Evolutionary conservation across 305 asterid species (phyloP).

Genomic region (Nicotiana rustica): DNA sequence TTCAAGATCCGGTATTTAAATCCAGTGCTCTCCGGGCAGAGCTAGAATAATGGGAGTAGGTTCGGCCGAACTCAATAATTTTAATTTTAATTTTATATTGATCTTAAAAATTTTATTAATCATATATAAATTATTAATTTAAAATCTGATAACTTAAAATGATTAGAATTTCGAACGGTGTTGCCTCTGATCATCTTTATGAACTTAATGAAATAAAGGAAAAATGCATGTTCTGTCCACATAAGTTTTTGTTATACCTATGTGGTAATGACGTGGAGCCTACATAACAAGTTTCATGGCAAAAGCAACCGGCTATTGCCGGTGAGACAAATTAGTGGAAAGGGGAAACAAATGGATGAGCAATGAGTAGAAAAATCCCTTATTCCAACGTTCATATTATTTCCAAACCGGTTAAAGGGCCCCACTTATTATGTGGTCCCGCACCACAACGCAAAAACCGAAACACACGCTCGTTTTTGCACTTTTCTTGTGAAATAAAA

Average conservation of each 20-base stretch:
- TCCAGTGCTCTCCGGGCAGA: too few species aligned
- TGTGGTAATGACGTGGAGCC: neutral
- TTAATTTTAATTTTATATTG: too few species aligned
- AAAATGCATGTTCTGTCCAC: too few species aligned
- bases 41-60: too few species aligned
- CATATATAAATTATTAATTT: too few species aligned
- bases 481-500: neutral
- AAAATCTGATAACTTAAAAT: too few species aligned
- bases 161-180: too few species aligned
- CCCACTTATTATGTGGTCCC: constrained; percentile 41
- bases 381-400: constrained; percentile 42
- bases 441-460: neutral
- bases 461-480: constrained; percentile 24
- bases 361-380: neutral
- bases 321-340: neutral
- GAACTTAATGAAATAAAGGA: too few species aligned
- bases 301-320: constrained; percentile 39
- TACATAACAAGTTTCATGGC: neutral
- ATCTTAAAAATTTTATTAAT: too few species aligned
- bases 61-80: too few species aligned
- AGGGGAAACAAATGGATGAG: neutral
- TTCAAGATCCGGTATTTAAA: neutral
- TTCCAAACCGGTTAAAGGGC: constrained; percentile 19
- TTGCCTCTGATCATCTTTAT: too few species aligned
- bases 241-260: neutral